Evolutionary conservation across 345 rosid species (phyloP).

Genomic region (Hirschfeldia incana): DNA sequence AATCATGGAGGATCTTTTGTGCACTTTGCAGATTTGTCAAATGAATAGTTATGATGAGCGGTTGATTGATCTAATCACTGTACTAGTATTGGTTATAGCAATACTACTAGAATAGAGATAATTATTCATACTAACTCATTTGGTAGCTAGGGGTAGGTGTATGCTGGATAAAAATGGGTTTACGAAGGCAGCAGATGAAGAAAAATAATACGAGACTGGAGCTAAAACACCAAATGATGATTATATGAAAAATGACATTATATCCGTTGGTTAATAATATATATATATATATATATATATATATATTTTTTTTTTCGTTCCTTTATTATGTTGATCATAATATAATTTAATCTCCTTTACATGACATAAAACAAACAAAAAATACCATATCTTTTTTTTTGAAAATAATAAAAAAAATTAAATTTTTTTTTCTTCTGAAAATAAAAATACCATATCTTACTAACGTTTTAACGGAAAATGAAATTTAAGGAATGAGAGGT

Average conservation of each 20-base stretch:
- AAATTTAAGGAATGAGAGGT: not conserved
- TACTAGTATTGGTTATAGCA: not conserved
- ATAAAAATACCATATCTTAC: not conserved
- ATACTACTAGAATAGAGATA: slow-evolving; percentile 11
- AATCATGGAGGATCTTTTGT: not conserved
- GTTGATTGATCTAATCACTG: slow-evolving; percentile 1
- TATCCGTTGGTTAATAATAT: not conserved
- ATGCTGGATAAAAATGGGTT: not conserved
- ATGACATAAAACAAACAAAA: not conserved
- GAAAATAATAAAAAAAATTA: no score
- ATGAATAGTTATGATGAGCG: slow-evolving; percentile 28
- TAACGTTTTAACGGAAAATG: not conserved
- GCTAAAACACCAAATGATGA: not conserved
- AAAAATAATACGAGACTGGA: not conserved
- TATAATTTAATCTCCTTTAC: not conserved
- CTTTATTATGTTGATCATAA: not conserved
- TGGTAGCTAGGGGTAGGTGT: slow-evolving; percentile 17
- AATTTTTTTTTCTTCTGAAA: no score
- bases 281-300: no score
- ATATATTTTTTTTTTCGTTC: no score
- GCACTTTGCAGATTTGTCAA: not conserved
- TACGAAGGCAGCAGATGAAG: not conserved
- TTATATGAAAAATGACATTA: not conserved
- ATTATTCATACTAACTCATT: slow-evolving; percentile 17
- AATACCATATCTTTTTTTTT: not conserved